A percentile compares a stretch with the other conserved stretches of the same genome.
These are phyloP conservation scores for Hyphochytrium catenoides DNA, from an alignment of 352 stramenopile species.

Conservation along the genomic window DNA sequence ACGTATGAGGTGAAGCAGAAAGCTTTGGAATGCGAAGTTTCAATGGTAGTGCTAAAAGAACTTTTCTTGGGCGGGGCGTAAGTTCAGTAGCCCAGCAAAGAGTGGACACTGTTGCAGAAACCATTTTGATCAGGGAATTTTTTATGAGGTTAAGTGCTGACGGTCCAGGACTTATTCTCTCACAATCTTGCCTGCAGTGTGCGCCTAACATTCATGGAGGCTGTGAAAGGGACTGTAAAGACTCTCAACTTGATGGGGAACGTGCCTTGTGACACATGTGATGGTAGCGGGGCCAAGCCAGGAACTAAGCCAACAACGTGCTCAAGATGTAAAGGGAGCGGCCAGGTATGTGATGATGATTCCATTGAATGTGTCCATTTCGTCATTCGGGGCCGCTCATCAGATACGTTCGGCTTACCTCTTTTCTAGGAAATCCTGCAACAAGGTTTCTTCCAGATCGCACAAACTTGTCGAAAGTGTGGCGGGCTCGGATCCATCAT, in stretches of 20 bases:
- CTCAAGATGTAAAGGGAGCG: slow-evolving; percentile 42
- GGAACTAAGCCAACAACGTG: slow-evolving; percentile 54
- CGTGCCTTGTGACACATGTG: slow-evolving; percentile 41
- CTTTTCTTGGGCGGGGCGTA: too few species aligned
- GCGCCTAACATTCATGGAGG: slow-evolving; percentile 79
- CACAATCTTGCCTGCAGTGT: too few species aligned
- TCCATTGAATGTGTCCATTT: slow-evolving; percentile 15
- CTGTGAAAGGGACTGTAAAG: slow-evolving; percentile 68
- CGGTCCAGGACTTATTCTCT: too few species aligned
- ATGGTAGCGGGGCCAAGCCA: slow-evolving; percentile 48
- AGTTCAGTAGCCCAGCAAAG: too few species aligned
- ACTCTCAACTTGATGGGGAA: slow-evolving; percentile 56
- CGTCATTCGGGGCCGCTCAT: slow-evolving; percentile 19
- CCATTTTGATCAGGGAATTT: too few species aligned
- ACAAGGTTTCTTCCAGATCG: slow-evolving; percentile 65
- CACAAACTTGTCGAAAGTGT: slow-evolving; percentile 54
- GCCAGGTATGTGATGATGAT: slow-evolving; percentile 15
- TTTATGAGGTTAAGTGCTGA: too few species aligned
- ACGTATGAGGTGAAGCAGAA: too few species aligned
- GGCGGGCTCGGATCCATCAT: slow-evolving; percentile 31
- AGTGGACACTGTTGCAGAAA: too few species aligned
- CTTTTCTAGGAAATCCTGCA: slow-evolving; percentile 64
- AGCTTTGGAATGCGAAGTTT: too few species aligned
- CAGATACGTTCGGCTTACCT: too few species aligned
- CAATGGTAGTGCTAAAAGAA: too few species aligned